phyloP scores from a whole-genome alignment of 768 basidiomycete genomes.

The Clavaria fumosa region DNA sequence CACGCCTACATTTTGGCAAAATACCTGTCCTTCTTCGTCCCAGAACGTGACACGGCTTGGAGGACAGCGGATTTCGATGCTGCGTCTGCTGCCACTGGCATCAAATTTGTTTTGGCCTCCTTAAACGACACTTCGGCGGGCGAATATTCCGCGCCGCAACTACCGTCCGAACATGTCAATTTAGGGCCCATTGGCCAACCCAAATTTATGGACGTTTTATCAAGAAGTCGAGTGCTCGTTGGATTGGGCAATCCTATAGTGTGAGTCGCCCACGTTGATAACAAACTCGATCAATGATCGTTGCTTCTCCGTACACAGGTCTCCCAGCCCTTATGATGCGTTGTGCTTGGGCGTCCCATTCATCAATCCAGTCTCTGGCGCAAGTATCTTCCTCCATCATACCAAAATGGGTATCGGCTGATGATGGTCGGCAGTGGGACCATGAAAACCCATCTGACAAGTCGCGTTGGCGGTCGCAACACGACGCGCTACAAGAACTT shows the following conservation, averaged over 20 bases:
- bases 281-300: background rate
- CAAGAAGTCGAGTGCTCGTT: constrained; percentile 17
- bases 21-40: constrained; percentile 14
- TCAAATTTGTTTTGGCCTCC: constrained; percentile 16
- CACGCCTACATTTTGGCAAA: constrained; percentile 20
- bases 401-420: background rate
- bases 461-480: constrained; percentile 13
- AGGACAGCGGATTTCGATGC: constrained; percentile 14
- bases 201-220: constrained; percentile 14
- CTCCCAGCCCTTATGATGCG: constrained; percentile 18
- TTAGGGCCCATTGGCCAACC: constrained; percentile 9
- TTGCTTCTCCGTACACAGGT: constrained; percentile 6
- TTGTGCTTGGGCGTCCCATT: constrained; percentile 24
- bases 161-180: constrained; percentile 13
- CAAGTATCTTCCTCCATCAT: background rate
- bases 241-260: constrained; percentile 15
- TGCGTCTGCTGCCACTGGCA: constrained; percentile 10
- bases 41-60: constrained; percentile 16
- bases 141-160: constrained; percentile 13
- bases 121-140: constrained; percentile 14
- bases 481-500: constrained; percentile 15
- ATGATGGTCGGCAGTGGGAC: constrained; percentile 16
- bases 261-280: background rate
- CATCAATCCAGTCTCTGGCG: constrained; percentile 19
- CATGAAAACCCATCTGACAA: background rate